phyloP scores from a whole-genome alignment of 495 filamentous ascomycete species.

The Penicillium coffeae region DNA sequence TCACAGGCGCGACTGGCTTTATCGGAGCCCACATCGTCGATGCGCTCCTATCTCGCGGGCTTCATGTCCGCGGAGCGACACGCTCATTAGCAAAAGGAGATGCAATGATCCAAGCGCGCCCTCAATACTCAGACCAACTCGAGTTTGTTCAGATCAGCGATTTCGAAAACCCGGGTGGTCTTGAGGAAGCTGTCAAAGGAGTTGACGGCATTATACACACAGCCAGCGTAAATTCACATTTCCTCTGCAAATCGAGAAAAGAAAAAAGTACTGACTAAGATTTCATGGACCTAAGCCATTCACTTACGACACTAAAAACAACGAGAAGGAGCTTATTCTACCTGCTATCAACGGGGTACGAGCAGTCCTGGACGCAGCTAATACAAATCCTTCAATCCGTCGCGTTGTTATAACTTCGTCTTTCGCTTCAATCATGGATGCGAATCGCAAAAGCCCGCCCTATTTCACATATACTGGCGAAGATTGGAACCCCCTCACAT shows the following conservation, averaged over 20 bases:
- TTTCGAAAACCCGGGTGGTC: background rate
- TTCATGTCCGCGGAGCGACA: slow-evolving; percentile 19
- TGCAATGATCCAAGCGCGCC: slow-evolving; percentile 10
- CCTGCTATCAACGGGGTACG: background rate
- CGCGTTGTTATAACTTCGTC: slow-evolving; percentile 3
- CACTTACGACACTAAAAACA: background rate
- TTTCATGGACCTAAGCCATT: background rate
- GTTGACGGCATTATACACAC: background rate
- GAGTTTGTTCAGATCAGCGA: background rate
- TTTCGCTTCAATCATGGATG: background rate
- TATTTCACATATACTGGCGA: slow-evolving; percentile 1
- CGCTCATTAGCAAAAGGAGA: slow-evolving; percentile 11
- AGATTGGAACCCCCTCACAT: slow-evolving; percentile 5
- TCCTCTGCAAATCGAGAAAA: background rate
- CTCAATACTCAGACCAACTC: slow-evolving; percentile 14
- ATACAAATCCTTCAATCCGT: background rate
- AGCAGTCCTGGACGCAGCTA: background rate
- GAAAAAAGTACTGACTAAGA: background rate
- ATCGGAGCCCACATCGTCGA: slow-evolving; percentile 20
- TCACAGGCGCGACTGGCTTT: slow-evolving; percentile 23
- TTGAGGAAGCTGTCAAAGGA: background rate
- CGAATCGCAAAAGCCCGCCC: background rate
- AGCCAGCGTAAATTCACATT: background rate
- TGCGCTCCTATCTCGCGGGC: slow-evolving; percentile 10
- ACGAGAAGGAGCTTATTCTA: background rate